Percentiles rank a stretch among this genome's conserved stretches.
Conservation (phyloP, 2,329 filamentous ascomycete genomes). For the Trichoderma lentiforme region DNA sequence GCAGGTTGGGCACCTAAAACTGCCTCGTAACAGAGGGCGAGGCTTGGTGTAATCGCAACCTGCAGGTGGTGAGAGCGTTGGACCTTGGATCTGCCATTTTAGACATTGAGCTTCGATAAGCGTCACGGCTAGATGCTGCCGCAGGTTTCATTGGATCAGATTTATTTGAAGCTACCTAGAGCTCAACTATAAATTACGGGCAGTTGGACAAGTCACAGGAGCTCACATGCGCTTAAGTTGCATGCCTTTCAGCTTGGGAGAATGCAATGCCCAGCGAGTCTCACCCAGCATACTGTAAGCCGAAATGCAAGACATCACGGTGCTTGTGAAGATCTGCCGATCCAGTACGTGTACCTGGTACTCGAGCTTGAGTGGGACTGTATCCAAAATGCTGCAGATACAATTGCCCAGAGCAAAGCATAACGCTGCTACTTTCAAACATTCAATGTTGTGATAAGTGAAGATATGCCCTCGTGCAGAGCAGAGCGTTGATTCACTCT, state of each 20-base stretch:
- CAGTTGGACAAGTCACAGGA: background rate
- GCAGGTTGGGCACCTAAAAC: background rate
- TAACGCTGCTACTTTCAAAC: background rate
- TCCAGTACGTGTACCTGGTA: background rate
- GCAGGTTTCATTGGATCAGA: background rate
- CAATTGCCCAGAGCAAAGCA: background rate
- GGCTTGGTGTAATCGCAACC: background rate
- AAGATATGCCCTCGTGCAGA: background rate
- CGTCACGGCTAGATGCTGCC: background rate
- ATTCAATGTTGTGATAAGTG: background rate
- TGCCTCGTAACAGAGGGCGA: background rate
- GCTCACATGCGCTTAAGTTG: background rate
- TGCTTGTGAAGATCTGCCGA: background rate
- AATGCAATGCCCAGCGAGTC: background rate
- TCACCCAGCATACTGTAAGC: background rate
- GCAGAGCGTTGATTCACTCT: background rate
- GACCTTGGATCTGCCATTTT: background rate
- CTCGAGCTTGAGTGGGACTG: background rate
- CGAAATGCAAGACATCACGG: background rate
- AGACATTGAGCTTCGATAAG: background rate
- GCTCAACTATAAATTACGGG: background rate
- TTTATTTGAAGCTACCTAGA: background rate
- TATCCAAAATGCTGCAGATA: background rate
- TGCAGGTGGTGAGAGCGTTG: background rate
- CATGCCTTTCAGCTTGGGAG: background rate